Evolutionary conservation across 2,329 filamentous ascomycete species (phyloP), one percentile per base, ranked within the genome.

Genomic region (Rugonectria rugulosa): DNA sequence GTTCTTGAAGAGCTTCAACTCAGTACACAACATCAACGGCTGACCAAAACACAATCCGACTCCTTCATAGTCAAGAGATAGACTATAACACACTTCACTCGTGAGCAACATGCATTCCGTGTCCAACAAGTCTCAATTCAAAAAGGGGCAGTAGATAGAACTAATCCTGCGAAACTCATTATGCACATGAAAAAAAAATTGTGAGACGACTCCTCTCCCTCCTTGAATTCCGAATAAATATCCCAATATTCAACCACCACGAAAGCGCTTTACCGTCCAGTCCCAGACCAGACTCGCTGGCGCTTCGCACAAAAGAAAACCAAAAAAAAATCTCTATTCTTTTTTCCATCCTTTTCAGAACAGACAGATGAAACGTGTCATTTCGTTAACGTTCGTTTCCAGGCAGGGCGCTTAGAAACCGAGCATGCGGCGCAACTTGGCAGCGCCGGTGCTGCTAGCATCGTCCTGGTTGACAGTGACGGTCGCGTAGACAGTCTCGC

Each of bases 401-500:
- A 48, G 15, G 11, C 23, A 37, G 14, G 29, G 21, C 19, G 44
- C 26, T 49, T 55, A 49, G 40, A 55, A 32, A 24, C 52, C 52
- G 26, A 55, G 27, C 26, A 34, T 17, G 20, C 52, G 52, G 40
- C 52, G 52, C 52, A 45, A 55, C 45, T 50, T 55, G 12, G 52
- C 40, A 32, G 52, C 15, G 19, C 24, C 20, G 12, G 41, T 45
- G 32, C 26, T 38, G 11, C 31, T 17, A n/a, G 44, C 29, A 7
- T 45, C 45, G 41, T n/a, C n/a, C n/a, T n/a, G n/a, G n/a, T 67
- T 58, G 11, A 65, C 53, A 0, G 61, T 63, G n/a, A 56, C 50
- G 27, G 65, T 67, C 47, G 66, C 65, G 19, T 66, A 68, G 15
- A 68, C 65, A 9, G 65, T 66, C 54, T 66, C 65, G 14, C 48